Evolutionary conservation across 2,329 filamentous ascomycete species (phyloP).

Genomic region (Trichoderma sp.): DNA sequence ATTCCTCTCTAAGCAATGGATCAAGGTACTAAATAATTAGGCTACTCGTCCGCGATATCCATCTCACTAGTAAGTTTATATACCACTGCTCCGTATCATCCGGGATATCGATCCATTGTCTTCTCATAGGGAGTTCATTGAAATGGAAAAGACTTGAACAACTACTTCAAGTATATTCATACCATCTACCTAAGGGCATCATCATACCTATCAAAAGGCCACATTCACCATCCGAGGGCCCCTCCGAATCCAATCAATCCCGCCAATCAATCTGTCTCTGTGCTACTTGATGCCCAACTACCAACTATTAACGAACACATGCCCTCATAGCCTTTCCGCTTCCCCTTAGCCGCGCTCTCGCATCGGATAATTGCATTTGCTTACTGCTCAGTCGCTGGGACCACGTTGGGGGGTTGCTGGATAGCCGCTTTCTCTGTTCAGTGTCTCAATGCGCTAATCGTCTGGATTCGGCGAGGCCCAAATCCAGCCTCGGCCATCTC

Average conservation of each 20-base stretch:
- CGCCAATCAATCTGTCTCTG: background rate
- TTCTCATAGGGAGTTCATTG: background rate
- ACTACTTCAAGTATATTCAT: background rate
- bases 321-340: background rate
- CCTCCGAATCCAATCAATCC: background rate
- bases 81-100: background rate
- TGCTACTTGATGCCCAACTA: background rate
- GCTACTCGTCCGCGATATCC: background rate
- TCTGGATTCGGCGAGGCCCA: background rate
- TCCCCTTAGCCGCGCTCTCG: background rate
- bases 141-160: background rate
- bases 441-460: background rate
- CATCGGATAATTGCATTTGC: background rate
- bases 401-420: too few relatives aligned
- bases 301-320: background rate
- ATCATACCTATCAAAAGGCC: background rate
- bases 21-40: background rate
- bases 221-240: background rate
- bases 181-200: background rate
- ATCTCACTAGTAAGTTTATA: background rate
- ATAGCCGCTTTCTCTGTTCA: background rate
- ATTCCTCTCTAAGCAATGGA: background rate
- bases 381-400: background rate
- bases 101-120: background rate
- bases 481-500: constrained; percentile 34